These are phyloP conservation scores for Myochromella boudieri DNA, from an alignment of 768 basidiomycete species.

Conservation along the genomic window DNA sequence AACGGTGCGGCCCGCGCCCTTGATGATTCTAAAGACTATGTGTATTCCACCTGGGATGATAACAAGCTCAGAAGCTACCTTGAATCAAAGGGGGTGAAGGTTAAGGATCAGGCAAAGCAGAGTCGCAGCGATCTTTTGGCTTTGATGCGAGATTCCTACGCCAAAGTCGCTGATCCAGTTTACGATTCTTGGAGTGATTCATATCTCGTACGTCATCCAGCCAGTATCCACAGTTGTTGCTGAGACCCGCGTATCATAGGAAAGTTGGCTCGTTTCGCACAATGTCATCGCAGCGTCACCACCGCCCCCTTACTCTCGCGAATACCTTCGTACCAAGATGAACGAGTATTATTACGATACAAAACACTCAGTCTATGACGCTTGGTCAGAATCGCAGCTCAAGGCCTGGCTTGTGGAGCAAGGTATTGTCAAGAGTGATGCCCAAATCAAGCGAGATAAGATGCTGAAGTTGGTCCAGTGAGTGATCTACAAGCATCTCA, in stretches of 20 bases:
- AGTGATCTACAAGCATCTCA: conserved; percentile 22
- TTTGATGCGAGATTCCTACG: conserved; percentile 71
- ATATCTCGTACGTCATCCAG: conserved; percentile 59
- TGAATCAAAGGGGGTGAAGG: conserved; percentile 70
- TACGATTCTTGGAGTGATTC: conserved; percentile 89
- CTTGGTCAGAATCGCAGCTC: conserved; percentile 80
- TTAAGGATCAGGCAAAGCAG: conserved; percentile 49
- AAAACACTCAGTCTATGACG: conserved; percentile 52
- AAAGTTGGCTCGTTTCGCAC: conserved; percentile 82
- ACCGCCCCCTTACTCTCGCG: conserved; percentile 51
- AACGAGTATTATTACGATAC: conserved; percentile 72
- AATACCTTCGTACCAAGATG: conserved; percentile 67
- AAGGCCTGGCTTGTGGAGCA: conserved; percentile 79
- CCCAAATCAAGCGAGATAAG: conserved; percentile 69
- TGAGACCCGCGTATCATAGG: conserved; percentile 38
- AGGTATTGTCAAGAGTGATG: conserved; percentile 69
- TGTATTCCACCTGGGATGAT: conserved; percentile 91
- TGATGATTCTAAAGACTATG: conserved; percentile 80
- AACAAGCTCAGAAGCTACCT: conserved; percentile 70
- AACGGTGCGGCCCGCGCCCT: conserved; percentile 47
- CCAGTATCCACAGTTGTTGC: background rate
- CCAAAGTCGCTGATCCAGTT: conserved; percentile 55
- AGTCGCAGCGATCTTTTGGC: conserved; percentile 66
- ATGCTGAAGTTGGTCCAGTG: conserved; percentile 71
- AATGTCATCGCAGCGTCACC: conserved; percentile 65